Evolutionary conservation across 805 yeast genomes (phyloP).

Genomic region (Candida glaebosa): DNA sequence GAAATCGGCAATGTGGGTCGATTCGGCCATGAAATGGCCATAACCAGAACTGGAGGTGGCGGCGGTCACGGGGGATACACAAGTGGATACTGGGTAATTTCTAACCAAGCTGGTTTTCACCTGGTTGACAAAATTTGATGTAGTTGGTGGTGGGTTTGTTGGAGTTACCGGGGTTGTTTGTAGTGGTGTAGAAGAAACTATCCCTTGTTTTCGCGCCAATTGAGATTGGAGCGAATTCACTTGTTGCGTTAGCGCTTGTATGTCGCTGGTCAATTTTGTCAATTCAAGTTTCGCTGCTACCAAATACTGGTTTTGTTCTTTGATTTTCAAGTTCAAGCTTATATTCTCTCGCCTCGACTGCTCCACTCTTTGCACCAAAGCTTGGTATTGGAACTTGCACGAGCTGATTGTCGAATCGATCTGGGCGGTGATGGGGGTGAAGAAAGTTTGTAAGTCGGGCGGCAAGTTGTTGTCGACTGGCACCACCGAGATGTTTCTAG

Average conservation of each 20-base stretch:
- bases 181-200: background rate
- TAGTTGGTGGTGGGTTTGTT: background rate
- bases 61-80: background rate
- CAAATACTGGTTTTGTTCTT: conserved; percentile 8
- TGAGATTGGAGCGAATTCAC: conserved; percentile 2
- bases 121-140: background rate
- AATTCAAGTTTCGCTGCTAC: conserved; percentile 10
- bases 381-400: conserved; percentile 6
- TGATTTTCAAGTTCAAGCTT: conserved; percentile 6
- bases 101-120: background rate
- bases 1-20: background rate
- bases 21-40: background rate
- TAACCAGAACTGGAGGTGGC: background rate
- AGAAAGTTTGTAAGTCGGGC: conserved; percentile 4
- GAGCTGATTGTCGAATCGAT: conserved; percentile 6
- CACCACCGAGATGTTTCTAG: conserved; percentile 3
- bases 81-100: background rate
- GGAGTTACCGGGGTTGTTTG: background rate
- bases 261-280: conserved; percentile 4
- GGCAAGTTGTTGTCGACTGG: conserved; percentile 3
- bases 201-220: background rate
- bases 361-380: conserved; percentile 6
- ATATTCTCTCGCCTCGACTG: conserved; percentile 1
- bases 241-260: conserved; percentile 1
- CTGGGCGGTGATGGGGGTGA: conserved; percentile 6